Percentiles rank a stretch among this genome's conserved stretches.
phyloP scores from a whole-genome alignment of 2,329 filamentous ascomycete genomes.

The Triangularia setosa region DNA sequence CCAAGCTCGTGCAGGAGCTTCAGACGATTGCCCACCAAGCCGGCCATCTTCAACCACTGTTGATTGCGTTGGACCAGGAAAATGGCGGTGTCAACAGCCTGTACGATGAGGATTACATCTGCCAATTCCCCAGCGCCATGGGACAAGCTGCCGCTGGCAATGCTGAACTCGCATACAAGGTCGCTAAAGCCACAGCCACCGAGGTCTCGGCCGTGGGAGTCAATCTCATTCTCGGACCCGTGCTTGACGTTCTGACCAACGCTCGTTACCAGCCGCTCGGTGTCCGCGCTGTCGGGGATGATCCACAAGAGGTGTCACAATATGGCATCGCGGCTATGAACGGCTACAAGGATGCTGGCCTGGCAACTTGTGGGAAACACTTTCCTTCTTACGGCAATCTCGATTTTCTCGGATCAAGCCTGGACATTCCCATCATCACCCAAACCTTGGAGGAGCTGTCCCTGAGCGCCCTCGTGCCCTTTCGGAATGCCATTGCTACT shows the following conservation, averaged over 20 bases:
- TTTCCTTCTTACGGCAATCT: slow-evolving; percentile 95
- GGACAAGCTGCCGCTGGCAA: slow-evolving; percentile 89
- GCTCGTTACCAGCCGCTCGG: slow-evolving; percentile 86
- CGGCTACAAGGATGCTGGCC: slow-evolving; percentile 85
- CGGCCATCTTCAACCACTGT: slow-evolving; percentile 80
- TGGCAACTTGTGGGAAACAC: slow-evolving; percentile 90
- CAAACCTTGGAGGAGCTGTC: slow-evolving; percentile 91
- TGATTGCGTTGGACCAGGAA: slow-evolving; percentile 93
- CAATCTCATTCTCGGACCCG: slow-evolving; percentile 91
- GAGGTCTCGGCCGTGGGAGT: slow-evolving; percentile 91
- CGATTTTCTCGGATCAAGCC: slow-evolving; percentile 84
- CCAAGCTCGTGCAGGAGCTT: slow-evolving; percentile 80
- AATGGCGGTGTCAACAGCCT: slow-evolving; percentile 97
- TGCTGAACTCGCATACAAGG: slow-evolving; percentile 77
- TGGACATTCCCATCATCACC: slow-evolving; percentile 93
- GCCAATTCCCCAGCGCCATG: slow-evolving; percentile 96
- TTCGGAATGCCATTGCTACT: slow-evolving; percentile 81
- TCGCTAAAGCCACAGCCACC: slow-evolving; percentile 88
- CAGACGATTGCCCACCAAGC: slow-evolving; percentile 89
- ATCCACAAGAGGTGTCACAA: slow-evolving; percentile 90
- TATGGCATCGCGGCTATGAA: slow-evolving; percentile 89
- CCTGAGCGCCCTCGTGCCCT: slow-evolving; percentile 85
- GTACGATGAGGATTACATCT: slow-evolving; percentile 92
- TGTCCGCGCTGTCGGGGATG: slow-evolving; percentile 84
- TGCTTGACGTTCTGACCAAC: slow-evolving; percentile 90